Conservation (phyloP, 192 early-diverging fungal genomes). For the Umbelopsis ramanniana region DNA sequence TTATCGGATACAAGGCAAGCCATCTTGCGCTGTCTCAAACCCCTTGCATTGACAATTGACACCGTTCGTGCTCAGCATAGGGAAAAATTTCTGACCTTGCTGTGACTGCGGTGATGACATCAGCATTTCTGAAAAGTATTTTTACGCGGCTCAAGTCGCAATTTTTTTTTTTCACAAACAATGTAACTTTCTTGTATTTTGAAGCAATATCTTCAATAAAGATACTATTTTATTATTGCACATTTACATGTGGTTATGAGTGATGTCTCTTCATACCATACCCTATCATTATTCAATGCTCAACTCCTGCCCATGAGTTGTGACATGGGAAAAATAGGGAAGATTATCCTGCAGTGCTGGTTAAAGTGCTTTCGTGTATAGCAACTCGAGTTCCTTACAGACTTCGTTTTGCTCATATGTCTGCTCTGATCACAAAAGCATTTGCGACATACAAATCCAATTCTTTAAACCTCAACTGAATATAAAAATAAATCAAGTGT, state of each 20-base stretch:
- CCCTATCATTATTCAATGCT: slow-evolving; percentile 25
- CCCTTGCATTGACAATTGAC: no score
- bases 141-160: no score
- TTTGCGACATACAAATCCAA: not conserved
- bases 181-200: not conserved
- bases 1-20: no score
- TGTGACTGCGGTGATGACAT: no score
- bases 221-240: not conserved
- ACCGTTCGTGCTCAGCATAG: no score
- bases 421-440: not conserved
- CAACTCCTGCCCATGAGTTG: slow-evolving; percentile 24
- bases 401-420: slow-evolving; percentile 4
- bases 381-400: slow-evolving; percentile 13
- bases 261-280: not conserved
- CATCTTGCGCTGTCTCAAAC: no score
- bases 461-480: not conserved
- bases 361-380: slow-evolving; percentile 17
- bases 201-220: not conserved
- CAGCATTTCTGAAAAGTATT: no score
- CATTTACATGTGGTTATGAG: slow-evolving; percentile 21
- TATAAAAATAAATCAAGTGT: not conserved
- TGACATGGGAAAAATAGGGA: slow-evolving; percentile 24
- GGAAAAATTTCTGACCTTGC: no score
- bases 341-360: slow-evolving; percentile 8
- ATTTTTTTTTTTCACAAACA: no score